These are phyloP conservation scores for Erythrobasidium hasegawianum DNA, from an alignment of 1,284 basidiomycete species.

Conservation along the genomic window DNA sequence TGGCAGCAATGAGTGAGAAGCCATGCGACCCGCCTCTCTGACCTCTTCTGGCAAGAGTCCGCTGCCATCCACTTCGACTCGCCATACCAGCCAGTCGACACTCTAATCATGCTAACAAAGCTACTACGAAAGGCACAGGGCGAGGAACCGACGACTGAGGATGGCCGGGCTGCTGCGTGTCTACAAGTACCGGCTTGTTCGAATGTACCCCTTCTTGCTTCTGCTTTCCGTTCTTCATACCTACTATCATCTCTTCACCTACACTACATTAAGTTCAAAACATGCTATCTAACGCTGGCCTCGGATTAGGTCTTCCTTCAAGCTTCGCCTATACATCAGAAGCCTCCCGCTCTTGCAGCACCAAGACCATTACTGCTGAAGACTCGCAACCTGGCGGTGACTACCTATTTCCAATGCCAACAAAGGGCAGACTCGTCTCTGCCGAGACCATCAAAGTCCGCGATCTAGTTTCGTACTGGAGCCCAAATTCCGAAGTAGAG, in stretches of 20 bases:
- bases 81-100: too few species aligned
- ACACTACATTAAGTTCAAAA: background rate
- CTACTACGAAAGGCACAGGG: slow-evolving; percentile 1
- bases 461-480: slow-evolving; percentile 26
- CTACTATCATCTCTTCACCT: background rate
- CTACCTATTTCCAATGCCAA: slow-evolving; percentile 7
- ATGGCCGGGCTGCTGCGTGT: background rate
- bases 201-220: background rate
- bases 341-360: background rate
- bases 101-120: background rate
- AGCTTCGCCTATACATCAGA: background rate
- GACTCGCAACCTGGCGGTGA: background rate
- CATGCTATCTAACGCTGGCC: slow-evolving; percentile 7
- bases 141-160: background rate
- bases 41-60: too few species aligned
- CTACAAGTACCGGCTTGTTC: background rate
- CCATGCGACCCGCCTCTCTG: too few species aligned
- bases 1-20: too few species aligned
- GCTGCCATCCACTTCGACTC: too few species aligned
- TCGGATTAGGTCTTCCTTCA: slow-evolving; percentile 29
- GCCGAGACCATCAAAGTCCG: slow-evolving; percentile 4
- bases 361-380: background rate
- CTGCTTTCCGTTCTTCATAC: slow-evolving; percentile 1
- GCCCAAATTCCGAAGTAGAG: slow-evolving; percentile 11
- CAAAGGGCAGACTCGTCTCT: background rate